Conservation (phyloP, 2,329 filamentous ascomycete species). For the Scopulariopsis brevicaulis region DNA sequence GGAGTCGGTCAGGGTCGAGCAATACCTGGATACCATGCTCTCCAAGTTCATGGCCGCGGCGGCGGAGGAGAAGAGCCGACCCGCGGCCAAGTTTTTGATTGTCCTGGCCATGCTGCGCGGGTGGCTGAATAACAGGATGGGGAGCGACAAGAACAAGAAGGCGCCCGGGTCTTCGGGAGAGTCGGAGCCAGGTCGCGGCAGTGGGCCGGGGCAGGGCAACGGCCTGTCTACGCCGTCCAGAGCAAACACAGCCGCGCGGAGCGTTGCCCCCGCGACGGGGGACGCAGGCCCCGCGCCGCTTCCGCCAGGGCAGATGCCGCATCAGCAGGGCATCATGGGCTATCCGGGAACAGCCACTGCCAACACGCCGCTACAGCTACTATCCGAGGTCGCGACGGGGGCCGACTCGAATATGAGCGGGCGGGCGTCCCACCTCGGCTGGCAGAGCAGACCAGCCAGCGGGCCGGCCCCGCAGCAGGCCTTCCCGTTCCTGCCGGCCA, state of each 20-base stretch:
- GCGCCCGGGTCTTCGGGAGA: background rate
- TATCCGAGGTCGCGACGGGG: conserved; percentile 43
- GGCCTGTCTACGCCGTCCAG: background rate
- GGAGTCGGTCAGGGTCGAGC: conserved; percentile 51
- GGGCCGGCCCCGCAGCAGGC: background rate
- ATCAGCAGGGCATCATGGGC: conserved; percentile 1
- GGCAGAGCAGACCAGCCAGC: background rate
- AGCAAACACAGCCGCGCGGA: background rate
- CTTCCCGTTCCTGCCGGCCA: background rate
- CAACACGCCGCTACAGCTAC: conserved; percentile 42
- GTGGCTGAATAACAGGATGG: conserved; percentile 40
- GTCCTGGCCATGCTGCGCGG: conserved; percentile 58
- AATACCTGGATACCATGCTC: conserved; percentile 60
- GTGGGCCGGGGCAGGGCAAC: background rate
- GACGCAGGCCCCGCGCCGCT: background rate
- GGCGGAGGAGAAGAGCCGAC: conserved; percentile 50
- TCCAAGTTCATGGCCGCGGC: conserved; percentile 55
- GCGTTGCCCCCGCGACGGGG: background rate
- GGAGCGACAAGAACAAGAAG: background rate
- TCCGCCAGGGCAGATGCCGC: background rate
- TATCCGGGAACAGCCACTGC: conserved; percentile 17
- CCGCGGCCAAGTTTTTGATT: conserved; percentile 59
- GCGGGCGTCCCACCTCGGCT: background rate
- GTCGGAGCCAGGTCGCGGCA: background rate
- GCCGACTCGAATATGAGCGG: background rate